Evolutionary conservation across 1,284 basidiomycete genomes (phyloP).

Genomic region (Peniophora sp.): DNA sequence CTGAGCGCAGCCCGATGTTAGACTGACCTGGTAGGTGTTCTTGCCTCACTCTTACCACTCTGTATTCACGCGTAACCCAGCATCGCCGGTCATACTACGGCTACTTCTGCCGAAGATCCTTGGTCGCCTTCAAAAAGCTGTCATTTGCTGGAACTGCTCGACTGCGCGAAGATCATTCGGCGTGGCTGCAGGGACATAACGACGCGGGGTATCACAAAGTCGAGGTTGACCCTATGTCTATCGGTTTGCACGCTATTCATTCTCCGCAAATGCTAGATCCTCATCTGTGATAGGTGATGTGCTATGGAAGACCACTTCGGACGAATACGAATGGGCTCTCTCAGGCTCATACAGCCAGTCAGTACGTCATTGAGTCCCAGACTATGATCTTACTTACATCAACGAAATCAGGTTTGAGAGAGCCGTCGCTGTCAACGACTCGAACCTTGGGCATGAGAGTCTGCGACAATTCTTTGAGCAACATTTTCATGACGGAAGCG

Average conservation of each 20-base stretch:
- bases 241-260: slow-evolving; percentile 24
- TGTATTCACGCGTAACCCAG: slow-evolving; percentile 21
- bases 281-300: slow-evolving; percentile 16
- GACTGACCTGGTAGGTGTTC: slow-evolving; percentile 15
- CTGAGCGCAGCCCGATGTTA: background rate
- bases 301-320: slow-evolving; percentile 57
- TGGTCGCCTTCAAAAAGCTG: slow-evolving; percentile 63
- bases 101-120: slow-evolving; percentile 69
- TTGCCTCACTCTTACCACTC: background rate
- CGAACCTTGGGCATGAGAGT: slow-evolving; percentile 58
- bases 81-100: slow-evolving; percentile 71
- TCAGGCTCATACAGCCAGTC: slow-evolving; percentile 56
- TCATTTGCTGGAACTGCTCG: slow-evolving; percentile 60
- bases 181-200: slow-evolving; percentile 48
- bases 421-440: slow-evolving; percentile 54
- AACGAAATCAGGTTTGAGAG: slow-evolving; percentile 56
- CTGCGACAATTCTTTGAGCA: slow-evolving; percentile 75
- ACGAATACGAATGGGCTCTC: slow-evolving; percentile 58
- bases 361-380: slow-evolving; percentile 15
- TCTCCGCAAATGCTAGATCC: too few relatives aligned
- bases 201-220: slow-evolving; percentile 39
- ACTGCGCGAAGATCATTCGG: slow-evolving; percentile 54
- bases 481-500: slow-evolving; percentile 67
- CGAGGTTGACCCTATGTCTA: slow-evolving; percentile 50
- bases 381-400: slow-evolving; percentile 1